These are phyloP conservation scores for Solanum piurae DNA, from an alignment of 257 asterid genomes.

Conservation along the genomic window DNA sequence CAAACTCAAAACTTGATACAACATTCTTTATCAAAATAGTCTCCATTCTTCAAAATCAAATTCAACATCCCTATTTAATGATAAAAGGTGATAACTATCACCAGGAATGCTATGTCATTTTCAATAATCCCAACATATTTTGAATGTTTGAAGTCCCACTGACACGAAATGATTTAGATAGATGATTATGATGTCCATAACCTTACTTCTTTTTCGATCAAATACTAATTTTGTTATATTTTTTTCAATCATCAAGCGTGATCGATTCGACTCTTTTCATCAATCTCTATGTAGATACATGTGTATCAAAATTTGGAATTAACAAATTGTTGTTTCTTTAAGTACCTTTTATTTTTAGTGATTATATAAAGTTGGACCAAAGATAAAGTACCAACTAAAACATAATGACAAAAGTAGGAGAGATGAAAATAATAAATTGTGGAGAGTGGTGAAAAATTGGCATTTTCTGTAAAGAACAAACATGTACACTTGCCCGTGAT, in stretches of 20 bases:
- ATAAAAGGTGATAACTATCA: not conserved
- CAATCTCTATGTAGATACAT: not conserved
- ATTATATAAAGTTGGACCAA: not conserved
- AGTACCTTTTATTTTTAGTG: not conserved
- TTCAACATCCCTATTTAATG: not conserved
- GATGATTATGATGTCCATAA: not conserved
- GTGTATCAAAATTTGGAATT: not conserved
- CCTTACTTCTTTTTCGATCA: not conserved
- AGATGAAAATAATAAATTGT: not conserved
- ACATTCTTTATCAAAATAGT: not conserved
- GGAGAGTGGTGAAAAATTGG: not conserved
- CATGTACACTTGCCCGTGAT: not conserved
- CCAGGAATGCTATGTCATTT: not conserved
- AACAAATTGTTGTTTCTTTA: not conserved
- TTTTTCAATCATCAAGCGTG: not conserved
- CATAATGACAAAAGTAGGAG: not conserved
- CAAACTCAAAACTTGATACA: not conserved
- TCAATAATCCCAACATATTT: not conserved
- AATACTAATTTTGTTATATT: not conserved
- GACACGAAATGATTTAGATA: not conserved
- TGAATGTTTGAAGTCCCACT: not conserved
- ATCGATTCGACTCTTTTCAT: not conserved
- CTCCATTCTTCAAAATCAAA: not conserved
- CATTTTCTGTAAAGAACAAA: not conserved
- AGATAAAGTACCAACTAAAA: not conserved